Percentiles rank a stretch among this genome's conserved stretches.
Evolutionary conservation across 192 early-diverging fungal species (phyloP).

Genomic region (Mortierella hygrophila): DNA sequence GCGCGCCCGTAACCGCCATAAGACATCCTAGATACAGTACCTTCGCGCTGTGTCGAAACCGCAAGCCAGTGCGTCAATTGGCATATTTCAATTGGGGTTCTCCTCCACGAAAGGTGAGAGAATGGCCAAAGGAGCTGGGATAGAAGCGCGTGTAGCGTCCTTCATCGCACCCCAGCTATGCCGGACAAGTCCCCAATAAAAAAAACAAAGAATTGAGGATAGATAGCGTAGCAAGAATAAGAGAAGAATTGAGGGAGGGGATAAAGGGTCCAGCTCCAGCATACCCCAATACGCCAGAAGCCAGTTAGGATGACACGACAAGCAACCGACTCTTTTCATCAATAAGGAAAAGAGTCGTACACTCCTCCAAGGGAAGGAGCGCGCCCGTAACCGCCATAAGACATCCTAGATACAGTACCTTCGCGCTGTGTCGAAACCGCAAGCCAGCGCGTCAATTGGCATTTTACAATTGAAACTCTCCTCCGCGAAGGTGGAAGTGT

Average conservation of each 20-base stretch:
- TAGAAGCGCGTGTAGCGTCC: not conserved
- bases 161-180: no score
- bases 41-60: not conserved
- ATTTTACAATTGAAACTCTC: not conserved
- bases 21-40: not conserved
- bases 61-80: not conserved
- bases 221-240: no score
- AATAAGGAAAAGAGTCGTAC: not conserved
- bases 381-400: not conserved
- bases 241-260: no score
- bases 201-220: no score
- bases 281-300: not conserved
- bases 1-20: not conserved
- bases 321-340: not conserved
- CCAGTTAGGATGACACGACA: not conserved
- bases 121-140: not conserved
- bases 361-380: not conserved
- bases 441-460: not conserved
- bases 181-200: no score
- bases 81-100: not conserved
- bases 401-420: not conserved
- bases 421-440: not conserved
- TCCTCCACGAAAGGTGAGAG: not conserved
- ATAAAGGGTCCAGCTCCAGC: no score
- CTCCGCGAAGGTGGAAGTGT: not conserved